These are phyloP conservation scores for Talaromyces sp. DNA, from an alignment of 2,329 filamentous ascomycete genomes.

Conservation along the genomic window DNA sequence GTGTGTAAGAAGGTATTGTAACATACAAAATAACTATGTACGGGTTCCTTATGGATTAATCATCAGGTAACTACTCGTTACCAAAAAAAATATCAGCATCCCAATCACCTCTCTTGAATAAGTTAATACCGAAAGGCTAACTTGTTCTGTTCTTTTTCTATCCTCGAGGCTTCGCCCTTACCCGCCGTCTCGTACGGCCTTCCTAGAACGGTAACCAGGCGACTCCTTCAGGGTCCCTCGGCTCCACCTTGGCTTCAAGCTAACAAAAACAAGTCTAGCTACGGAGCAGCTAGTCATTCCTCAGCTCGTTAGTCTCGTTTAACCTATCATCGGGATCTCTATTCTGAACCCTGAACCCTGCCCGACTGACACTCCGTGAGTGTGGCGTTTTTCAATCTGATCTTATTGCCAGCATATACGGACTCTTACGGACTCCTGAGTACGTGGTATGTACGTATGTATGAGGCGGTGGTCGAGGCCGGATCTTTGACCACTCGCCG, in stretches of 20 bases:
- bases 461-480: not conserved
- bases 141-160: not conserved
- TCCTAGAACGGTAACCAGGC: not conserved
- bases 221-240: not conserved
- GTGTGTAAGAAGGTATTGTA: not conserved
- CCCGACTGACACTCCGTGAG: not conserved
- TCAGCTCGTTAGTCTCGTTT: no score
- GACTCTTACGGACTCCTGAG: not conserved
- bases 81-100: no score
- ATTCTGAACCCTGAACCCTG: conserved; percentile 10
- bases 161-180: not conserved
- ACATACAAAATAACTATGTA: no score
- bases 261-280: not conserved
- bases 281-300: not conserved
- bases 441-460: not conserved
- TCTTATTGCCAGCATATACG: not conserved
- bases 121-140: not conserved
- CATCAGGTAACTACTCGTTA: not conserved
- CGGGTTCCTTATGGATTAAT: no score
- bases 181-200: not conserved
- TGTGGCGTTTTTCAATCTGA: conserved; percentile 7
- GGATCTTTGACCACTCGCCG: not conserved
- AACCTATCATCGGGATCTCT: not conserved
- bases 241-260: not conserved
- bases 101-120: no score